Evolutionary conservation across 2,329 filamentous ascomycete species (phyloP).

Genomic region (Dendrostoma leiphaemia): DNA sequence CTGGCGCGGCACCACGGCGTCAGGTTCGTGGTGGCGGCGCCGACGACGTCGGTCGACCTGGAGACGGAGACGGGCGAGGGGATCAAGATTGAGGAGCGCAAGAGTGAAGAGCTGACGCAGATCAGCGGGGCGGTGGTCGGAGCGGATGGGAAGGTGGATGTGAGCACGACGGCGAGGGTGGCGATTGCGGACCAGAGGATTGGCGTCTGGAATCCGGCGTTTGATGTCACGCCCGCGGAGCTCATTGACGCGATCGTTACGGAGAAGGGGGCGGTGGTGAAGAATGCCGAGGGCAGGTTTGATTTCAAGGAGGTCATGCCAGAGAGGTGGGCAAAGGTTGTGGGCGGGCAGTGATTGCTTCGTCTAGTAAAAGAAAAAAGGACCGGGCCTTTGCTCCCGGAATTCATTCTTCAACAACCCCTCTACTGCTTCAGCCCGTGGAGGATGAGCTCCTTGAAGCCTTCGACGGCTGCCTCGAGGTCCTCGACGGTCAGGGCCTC

Average conservation of each 20-base stretch:
- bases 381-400: not conserved
- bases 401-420: not conserved
- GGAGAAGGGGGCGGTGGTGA: slow-evolving; percentile 83
- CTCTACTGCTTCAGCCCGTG: slow-evolving; percentile 41
- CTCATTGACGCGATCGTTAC: slow-evolving; percentile 94
- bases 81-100: slow-evolving; percentile 90
- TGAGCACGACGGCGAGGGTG: slow-evolving; percentile 64
- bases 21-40: slow-evolving; percentile 93
- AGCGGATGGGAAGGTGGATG: slow-evolving; percentile 61
- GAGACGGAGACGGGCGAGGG: slow-evolving; percentile 71
- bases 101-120: slow-evolving; percentile 77
- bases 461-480: slow-evolving; percentile 74
- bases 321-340: slow-evolving; percentile 48
- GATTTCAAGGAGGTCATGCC: slow-evolving; percentile 57
- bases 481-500: slow-evolving; percentile 76
- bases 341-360: slow-evolving; percentile 18
- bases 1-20: slow-evolving; percentile 83
- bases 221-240: slow-evolving; percentile 87
- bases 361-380: not conserved
- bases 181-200: slow-evolving; percentile 79
- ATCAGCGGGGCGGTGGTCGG: slow-evolving; percentile 74
- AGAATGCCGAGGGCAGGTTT: slow-evolving; percentile 69
- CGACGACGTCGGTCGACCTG: slow-evolving; percentile 90
- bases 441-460: slow-evolving; percentile 70
- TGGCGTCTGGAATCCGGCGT: slow-evolving; percentile 92